phyloP scores from a whole-genome alignment of 2,329 filamentous ascomycete species.

The Pseudogymnoascus sp. region DNA sequence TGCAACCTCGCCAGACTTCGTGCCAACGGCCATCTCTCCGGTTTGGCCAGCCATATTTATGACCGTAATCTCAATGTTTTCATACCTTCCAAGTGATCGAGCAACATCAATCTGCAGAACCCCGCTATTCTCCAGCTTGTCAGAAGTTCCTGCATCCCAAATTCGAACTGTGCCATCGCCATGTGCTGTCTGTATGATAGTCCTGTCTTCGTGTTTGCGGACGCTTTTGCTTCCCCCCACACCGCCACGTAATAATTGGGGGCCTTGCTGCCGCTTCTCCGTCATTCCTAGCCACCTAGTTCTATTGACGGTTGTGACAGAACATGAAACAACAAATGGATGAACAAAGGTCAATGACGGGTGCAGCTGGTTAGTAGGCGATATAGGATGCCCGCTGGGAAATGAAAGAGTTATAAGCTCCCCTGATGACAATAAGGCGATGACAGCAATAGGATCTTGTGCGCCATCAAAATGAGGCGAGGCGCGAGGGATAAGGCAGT shows the following conservation, averaged over 20 bases:
- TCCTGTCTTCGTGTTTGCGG: conserved; percentile 73
- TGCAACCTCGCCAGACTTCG: conserved; percentile 73
- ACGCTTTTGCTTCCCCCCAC: conserved; percentile 61
- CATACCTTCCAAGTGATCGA: conserved; percentile 69
- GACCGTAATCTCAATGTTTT: conserved; percentile 68
- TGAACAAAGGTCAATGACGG: conserved; percentile 82
- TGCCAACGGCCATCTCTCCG: conserved; percentile 77
- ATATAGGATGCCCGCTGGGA: conserved; percentile 83
- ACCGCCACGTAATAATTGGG: conserved; percentile 71
- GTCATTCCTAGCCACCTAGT: conserved; percentile 82
- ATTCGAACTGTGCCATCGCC: conserved; percentile 85
- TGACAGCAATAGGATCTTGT: conserved; percentile 81
- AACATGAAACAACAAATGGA: conserved; percentile 71
- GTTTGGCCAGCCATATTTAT: conserved; percentile 75
- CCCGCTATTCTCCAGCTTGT: conserved; percentile 82
- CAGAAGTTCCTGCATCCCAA: conserved; percentile 86
- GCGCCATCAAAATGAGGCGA: conserved; percentile 82
- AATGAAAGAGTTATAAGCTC: conserved; percentile 88
- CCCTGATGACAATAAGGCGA: conserved; percentile 74
- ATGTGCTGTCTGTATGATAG: conserved; percentile 79
- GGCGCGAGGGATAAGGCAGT: conserved; percentile 71
- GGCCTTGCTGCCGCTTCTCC: conserved; percentile 75
- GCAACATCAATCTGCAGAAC: conserved; percentile 82
- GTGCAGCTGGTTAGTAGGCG: conserved; percentile 86
- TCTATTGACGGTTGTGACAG: conserved; percentile 67